phyloP scores from a whole-genome alignment of 129 eudicot species.

The Ambrosia artemisiifolia region DNA sequence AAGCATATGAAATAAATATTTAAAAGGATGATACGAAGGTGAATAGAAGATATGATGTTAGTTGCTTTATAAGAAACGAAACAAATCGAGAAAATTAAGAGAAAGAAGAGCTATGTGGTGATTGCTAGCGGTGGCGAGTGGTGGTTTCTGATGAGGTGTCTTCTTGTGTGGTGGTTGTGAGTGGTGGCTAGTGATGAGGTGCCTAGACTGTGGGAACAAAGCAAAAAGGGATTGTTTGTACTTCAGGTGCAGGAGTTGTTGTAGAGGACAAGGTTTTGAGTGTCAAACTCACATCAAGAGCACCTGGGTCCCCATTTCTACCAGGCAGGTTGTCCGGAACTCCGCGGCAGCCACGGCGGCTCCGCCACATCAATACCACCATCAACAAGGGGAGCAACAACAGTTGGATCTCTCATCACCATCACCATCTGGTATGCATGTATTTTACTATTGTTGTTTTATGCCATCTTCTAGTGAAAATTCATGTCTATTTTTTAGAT shows the following conservation, averaged over 20 bases:
- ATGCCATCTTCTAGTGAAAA: not conserved
- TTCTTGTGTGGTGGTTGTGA: not conserved
- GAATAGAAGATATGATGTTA: not conserved
- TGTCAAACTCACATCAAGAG: constrained; percentile 83
- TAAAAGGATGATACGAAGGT: not conserved
- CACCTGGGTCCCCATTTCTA: constrained; percentile 83
- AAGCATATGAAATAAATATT: constrained; percentile 1
- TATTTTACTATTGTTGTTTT: not conserved
- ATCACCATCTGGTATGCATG: constrained; percentile 21
- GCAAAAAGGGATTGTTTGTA: constrained; percentile 75
- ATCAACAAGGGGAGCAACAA: constrained; percentile 24
- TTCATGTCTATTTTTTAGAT: not conserved
- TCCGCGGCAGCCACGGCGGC: constrained; percentile 31
- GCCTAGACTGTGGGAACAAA: constrained; percentile 87
- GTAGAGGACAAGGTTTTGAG: constrained; percentile 62
- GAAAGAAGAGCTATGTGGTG: not conserved
- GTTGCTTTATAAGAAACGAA: not conserved
- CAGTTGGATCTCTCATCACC: not conserved
- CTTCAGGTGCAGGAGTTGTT: constrained; percentile 76
- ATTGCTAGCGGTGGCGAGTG: not conserved
- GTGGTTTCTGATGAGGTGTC: not conserved
- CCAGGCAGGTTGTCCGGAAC: constrained; percentile 25
- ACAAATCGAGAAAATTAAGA: not conserved
- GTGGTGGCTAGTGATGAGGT: constrained; percentile 36
- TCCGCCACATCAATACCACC: constrained; percentile 15